These are phyloP conservation scores for Lactarius hengduanensis DNA, from an alignment of 768 basidiomycete species.

Conservation along the genomic window DNA sequence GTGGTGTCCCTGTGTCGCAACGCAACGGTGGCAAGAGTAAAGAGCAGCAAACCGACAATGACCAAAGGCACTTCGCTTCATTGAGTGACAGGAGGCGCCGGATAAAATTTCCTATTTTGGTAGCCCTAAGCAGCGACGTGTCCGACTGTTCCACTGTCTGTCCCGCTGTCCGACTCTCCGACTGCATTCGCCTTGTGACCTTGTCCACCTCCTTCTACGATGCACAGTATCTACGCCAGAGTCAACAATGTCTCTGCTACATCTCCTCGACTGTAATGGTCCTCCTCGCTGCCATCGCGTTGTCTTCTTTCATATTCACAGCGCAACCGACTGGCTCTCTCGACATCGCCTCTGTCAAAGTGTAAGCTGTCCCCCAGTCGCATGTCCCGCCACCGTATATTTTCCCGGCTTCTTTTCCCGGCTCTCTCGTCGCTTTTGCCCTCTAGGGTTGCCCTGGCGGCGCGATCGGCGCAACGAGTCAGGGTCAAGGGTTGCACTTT, in stretches of 20 bases:
- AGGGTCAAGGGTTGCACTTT: constrained; percentile 14
- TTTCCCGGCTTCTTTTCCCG: neutral
- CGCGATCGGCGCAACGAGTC: constrained; percentile 1
- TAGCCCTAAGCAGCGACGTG: constrained; percentile 14
- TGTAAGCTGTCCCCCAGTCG: constrained; percentile 48
- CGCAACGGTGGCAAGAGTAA: neutral
- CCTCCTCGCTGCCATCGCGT: constrained; percentile 64
- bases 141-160: neutral
- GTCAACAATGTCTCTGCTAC: constrained; percentile 73
- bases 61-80: neutral
- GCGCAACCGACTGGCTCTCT: constrained; percentile 57
- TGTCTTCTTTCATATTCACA: constrained; percentile 68
- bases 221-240: constrained; percentile 71
- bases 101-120: constrained; percentile 15
- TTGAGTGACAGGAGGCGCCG: constrained; percentile 12
- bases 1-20: neutral
- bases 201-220: constrained; percentile 32
- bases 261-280: constrained; percentile 74
- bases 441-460: neutral
- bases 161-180: neutral
- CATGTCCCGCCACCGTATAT: neutral
- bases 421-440: neutral
- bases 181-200: neutral
- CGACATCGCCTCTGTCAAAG: constrained; percentile 65
- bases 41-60: neutral